Conservation (phyloP, 225 moss, liverwort and hornwort genomes). For the Polytrichum commune region DNA sequence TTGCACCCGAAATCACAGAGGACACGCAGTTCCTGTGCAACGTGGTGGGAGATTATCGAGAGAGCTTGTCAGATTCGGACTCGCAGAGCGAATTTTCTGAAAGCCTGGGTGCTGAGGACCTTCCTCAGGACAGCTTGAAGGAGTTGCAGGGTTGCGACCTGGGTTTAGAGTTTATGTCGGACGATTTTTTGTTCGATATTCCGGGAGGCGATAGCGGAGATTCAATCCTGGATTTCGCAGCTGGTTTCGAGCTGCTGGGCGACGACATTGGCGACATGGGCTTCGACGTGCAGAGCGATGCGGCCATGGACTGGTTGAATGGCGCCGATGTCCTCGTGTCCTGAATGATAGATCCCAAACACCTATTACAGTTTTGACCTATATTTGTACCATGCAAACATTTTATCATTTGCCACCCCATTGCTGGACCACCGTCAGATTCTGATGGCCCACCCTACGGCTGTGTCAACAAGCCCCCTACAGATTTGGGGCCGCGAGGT, state of each 20-base stretch:
- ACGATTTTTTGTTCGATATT: slow-evolving; percentile 47
- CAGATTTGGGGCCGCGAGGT: no score
- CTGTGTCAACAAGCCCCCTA: background rate
- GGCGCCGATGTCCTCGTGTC: slow-evolving; percentile 22
- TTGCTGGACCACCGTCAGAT: no score
- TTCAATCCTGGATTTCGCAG: slow-evolving; percentile 18
- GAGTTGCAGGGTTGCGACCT: slow-evolving; percentile 17
- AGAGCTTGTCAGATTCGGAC: slow-evolving; percentile 8
- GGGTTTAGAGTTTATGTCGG: slow-evolving; percentile 1
- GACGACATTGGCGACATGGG: slow-evolving; percentile 24
- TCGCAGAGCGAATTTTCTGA: background rate
- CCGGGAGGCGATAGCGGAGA: slow-evolving; percentile 19
- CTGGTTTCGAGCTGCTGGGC: slow-evolving; percentile 10
- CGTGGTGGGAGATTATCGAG: slow-evolving; percentile 4
- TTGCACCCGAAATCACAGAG: background rate
- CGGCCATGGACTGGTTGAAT: slow-evolving; percentile 26
- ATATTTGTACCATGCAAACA: background rate
- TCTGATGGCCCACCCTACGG: background rate
- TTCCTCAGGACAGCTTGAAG: background rate
- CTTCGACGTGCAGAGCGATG: slow-evolving; percentile 18
- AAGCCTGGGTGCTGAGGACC: background rate
- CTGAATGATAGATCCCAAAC: background rate
- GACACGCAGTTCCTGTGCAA: background rate
- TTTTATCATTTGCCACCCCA: no score
- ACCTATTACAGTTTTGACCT: background rate